Base-by-base conservation (phyloP, 2,329 filamentous ascomycete species). In the Beauveria brongniartii region DNA sequence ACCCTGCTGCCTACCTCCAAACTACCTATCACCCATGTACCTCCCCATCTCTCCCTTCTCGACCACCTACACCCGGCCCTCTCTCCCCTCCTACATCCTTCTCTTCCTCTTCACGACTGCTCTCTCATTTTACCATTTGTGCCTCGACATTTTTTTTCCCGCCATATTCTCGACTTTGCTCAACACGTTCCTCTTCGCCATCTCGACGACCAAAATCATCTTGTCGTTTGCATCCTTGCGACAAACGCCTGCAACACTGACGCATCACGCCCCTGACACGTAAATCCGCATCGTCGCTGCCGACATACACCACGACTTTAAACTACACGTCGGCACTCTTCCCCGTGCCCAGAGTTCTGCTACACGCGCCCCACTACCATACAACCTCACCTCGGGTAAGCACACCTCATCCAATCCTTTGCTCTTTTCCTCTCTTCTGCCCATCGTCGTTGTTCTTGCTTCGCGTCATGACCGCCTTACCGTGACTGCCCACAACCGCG, bases 11-110 rank as follows among this genome's bases (percentile, higher is more conserved):
- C 30, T 34, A 12, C 4, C 30, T 12, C n/a, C n/a, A n/a, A 34
- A 6, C 26, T 28, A 28, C 7, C 26, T 8, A 59, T 50, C 62
- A 54, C 44, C 59, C 56, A 55, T 55, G 57, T 18, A 37, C 28
- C 48, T 37, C 63, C 50, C 57, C 60, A 59, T 62, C 62, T 61
- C 59, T 41, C 61, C 54, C 63, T 53, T 62, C 58, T 60, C 55
- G 44, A 55, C 64, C 62, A 59, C 54, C 62, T 54, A 65, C 62
- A 63, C 64, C 61, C 61, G 61, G 62, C 64, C 65, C 63, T 64
- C 62, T 59, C 60, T 63, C 59, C 52, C 63, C 57, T 63, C 63
- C 50, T 63, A 37, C 53, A 57, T 30, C 61, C 51, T 54, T 59
- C 53, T 50, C 55, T 41, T 51, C 55, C 44, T 59, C 55, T 46